A percentile compares a stretch with the other conserved stretches of the same genome.
phyloP scores from a whole-genome alignment of 2,329 filamentous ascomycete genomes.

The Arthrocladium fulminans region DNA sequence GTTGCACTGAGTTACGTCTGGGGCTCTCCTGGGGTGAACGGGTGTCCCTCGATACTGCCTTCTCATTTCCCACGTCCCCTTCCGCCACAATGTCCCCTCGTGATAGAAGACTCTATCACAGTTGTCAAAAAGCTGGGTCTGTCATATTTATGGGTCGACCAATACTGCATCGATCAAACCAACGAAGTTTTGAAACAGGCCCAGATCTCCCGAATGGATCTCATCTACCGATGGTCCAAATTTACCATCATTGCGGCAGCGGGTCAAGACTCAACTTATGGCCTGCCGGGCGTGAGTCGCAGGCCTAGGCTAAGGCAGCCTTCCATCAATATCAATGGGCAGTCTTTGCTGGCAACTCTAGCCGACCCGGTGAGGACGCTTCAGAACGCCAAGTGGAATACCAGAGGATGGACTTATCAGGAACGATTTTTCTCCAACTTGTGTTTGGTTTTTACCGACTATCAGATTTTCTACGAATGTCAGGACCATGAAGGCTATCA shows the following conservation, averaged over 20 bases:
- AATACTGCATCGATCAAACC: constrained; percentile 34
- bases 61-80: too few relatives aligned
- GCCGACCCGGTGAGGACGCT: neutral
- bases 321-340: neutral
- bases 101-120: constrained; percentile 22
- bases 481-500: too few relatives aligned
- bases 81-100: too few relatives aligned
- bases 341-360: neutral
- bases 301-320: neutral
- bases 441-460: constrained; percentile 27
- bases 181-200: constrained; percentile 33
- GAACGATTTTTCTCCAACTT: constrained; percentile 26
- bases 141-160: constrained; percentile 41
- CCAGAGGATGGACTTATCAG: constrained; percentile 30
- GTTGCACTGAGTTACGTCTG: too few relatives aligned
- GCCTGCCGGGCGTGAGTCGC: constrained; percentile 24
- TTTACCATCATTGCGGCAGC: constrained; percentile 37
- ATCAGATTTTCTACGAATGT: constrained; percentile 25
- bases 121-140: constrained; percentile 35
- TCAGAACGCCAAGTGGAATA: neutral
- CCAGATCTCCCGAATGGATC: constrained; percentile 40
- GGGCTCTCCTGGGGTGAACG: too few relatives aligned
- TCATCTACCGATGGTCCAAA: constrained; percentile 38
- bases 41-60: too few relatives aligned
- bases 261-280: constrained; percentile 29